Percentiles rank a stretch among this genome's conserved stretches.
These are phyloP conservation scores for Curvularia hawaiiensis DNA, from an alignment of 2,329 filamentous ascomycete species.

Conservation along the genomic window DNA sequence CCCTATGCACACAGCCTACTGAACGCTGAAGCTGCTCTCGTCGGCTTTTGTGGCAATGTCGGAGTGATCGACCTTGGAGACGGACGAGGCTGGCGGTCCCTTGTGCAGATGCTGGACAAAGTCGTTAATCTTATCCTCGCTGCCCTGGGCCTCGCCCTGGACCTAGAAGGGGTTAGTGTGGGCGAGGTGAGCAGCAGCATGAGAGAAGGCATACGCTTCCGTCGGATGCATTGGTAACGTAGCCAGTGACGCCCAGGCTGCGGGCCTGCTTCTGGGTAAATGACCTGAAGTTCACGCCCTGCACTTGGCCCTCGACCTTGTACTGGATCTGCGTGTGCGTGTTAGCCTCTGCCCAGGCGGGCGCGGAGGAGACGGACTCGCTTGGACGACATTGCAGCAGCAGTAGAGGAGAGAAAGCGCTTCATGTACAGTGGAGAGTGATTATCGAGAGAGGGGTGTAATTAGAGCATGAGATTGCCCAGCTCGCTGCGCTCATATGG, in stretches of 20 bases:
- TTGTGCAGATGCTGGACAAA: slow-evolving; percentile 77
- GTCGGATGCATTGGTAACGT: slow-evolving; percentile 53
- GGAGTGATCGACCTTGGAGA: slow-evolving; percentile 74
- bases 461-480: neutral
- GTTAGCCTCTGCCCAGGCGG: slow-evolving; percentile 23
- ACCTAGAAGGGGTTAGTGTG: slow-evolving; percentile 62
- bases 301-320: slow-evolving; percentile 54
- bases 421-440: slow-evolving; percentile 17
- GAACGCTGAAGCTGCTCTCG: slow-evolving; percentile 65
- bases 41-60: slow-evolving; percentile 68
- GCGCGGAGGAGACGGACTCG: slow-evolving; percentile 33
- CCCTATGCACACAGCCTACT: slow-evolving; percentile 15
- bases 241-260: slow-evolving; percentile 52
- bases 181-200: neutral
- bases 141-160: slow-evolving; percentile 85
- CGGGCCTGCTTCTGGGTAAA: slow-evolving; percentile 53
- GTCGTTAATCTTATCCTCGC: slow-evolving; percentile 65
- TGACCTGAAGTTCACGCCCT: slow-evolving; percentile 59
- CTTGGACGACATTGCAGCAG: slow-evolving; percentile 43
- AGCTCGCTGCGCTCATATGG: too few species aligned
- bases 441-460: neutral
- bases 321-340: slow-evolving; percentile 50
- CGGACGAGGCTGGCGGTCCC: slow-evolving; percentile 74
- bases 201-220: slow-evolving; percentile 45
- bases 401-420: slow-evolving; percentile 34